Percentiles rank a stretch among this genome's conserved stretches.
Conservation (phyloP, 2,329 filamentous ascomycete genomes). For the Gnomoniopsis sp. region DNA sequence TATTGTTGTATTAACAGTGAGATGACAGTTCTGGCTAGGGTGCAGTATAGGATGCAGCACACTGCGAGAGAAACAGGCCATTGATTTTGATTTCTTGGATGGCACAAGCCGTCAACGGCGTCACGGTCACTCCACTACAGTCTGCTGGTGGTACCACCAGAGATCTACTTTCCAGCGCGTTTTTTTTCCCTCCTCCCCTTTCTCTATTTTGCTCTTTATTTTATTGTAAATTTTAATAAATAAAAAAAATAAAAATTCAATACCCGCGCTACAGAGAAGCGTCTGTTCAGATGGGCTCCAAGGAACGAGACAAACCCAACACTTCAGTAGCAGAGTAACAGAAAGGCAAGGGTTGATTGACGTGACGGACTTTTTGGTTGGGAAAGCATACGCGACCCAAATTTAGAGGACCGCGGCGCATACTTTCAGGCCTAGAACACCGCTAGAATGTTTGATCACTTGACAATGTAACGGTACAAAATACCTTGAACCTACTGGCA, state of each 20-base stretch:
- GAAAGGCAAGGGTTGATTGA: no score
- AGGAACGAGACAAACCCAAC: no score
- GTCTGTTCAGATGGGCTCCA: neutral
- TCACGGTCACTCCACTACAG: slow-evolving; percentile 12
- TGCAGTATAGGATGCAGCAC: neutral
- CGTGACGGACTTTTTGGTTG: no score
- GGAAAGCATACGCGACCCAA: neutral
- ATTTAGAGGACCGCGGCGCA: neutral
- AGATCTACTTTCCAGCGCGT: neutral
- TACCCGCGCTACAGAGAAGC: no score
- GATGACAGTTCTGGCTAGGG: slow-evolving; percentile 6
- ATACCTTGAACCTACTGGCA: no score
- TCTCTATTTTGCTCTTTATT: neutral
- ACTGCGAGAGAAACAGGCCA: slow-evolving; percentile 10
- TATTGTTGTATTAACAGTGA: neutral
- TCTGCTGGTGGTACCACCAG: slow-evolving; percentile 6
- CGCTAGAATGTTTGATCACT: neutral
- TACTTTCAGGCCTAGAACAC: neutral
- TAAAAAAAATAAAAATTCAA: no score
- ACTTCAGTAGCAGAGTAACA: no score
- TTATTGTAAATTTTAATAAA: no score
- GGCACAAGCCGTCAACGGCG: neutral
- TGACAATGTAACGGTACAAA: no score
- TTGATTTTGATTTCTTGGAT: neutral
- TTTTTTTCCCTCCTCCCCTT: neutral